Evolutionary conservation across 495 filamentous ascomycete genomes (phyloP), one percentile per base, ranked within the genome.

Genomic region (Evernia prunastri): DNA sequence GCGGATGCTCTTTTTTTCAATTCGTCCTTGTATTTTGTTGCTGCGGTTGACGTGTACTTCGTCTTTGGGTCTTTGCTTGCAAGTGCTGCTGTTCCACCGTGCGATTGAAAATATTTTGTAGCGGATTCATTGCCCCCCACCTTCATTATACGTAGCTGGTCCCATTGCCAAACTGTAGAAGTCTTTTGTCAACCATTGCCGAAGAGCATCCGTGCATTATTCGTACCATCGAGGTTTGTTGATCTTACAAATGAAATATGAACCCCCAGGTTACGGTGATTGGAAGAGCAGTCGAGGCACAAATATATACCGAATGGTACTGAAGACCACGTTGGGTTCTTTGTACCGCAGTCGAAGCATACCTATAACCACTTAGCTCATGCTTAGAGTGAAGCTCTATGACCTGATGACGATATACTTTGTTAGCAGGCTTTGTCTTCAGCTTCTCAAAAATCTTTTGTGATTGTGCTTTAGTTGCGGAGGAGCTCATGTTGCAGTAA

Each of bases 231-330:
- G 72, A 98, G 89, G 73, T 96, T 96, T 61, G 94, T 97, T 62
- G 92, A 96, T 67, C 94, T 87, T 68, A 98, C 95, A 84, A 97
- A 97, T 72, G 93, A 97, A 76, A 98, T 92, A 74, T 95, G 91
- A 51, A 93, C 90, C 72, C 91, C 91, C 70, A 96, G 83, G 72
- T 94, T 94, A 68, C 91, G 90, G 75, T 96, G 91, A 74, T 95
- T 86, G 60, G 90, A 85, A 37, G 92, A 96, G 79, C 94, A 98
- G 77, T 97, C 95, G 65, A 98, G 87, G 72, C 94, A 98, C 49
- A 98, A 85, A 78, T 97, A 98, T 75, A 98, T 97, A 71, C 90
- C 94, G 66, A 97, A 90, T 43, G 93, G 92, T 23, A 97, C 93
- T 23, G 93, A 97, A 6, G 92, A 92, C 94, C 94, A 98, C 42